phyloP scores from a whole-genome alignment of 352 stramenopile species.

The Hyaloperonospora arabidopsidis region DNA sequence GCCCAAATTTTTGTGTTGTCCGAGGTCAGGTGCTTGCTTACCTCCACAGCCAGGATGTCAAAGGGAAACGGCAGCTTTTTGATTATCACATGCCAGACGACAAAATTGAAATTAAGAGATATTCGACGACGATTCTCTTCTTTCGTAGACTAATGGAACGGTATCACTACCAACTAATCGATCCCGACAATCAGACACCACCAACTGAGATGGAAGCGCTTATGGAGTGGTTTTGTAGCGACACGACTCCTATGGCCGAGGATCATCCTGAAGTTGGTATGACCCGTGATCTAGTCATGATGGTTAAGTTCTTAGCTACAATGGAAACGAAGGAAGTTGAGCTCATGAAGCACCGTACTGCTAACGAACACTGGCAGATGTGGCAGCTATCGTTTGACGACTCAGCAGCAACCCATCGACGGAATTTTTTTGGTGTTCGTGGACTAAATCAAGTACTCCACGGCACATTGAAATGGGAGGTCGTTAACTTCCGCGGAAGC shows the following conservation, averaged over 20 bases:
- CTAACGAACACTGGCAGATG: constrained; percentile 75
- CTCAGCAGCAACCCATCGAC: constrained; percentile 51
- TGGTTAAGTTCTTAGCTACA: constrained; percentile 84
- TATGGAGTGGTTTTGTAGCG: constrained; percentile 85
- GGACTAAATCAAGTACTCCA: constrained; percentile 60
- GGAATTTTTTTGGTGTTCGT: constrained; percentile 75
- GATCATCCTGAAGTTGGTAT: constrained; percentile 78
- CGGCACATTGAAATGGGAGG: constrained; percentile 73
- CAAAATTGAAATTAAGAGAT: constrained; percentile 85
- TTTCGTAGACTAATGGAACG: constrained; percentile 80
- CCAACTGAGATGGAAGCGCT: constrained; percentile 87
- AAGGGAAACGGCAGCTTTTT: constrained; percentile 65
- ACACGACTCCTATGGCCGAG: constrained; percentile 64
- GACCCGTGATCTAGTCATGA: constrained; percentile 70
- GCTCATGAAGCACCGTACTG: constrained; percentile 72
- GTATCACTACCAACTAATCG: constrained; percentile 80
- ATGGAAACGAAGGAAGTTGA: constrained; percentile 89
- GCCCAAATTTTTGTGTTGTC: constrained; percentile 65
- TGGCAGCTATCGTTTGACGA: constrained; percentile 88
- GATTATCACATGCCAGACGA: constrained; percentile 86
- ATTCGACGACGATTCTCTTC: constrained; percentile 83
- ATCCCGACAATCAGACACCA: constrained; percentile 65
- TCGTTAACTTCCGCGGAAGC: constrained; percentile 79
- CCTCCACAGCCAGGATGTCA: constrained; percentile 53
- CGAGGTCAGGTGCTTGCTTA: constrained; percentile 74